A percentile compares a stretch with the other conserved stretches of the same genome.
These are phyloP conservation scores for Lachancea quebecensis DNA, from an alignment of 805 yeast species.

Conservation along the genomic window DNA sequence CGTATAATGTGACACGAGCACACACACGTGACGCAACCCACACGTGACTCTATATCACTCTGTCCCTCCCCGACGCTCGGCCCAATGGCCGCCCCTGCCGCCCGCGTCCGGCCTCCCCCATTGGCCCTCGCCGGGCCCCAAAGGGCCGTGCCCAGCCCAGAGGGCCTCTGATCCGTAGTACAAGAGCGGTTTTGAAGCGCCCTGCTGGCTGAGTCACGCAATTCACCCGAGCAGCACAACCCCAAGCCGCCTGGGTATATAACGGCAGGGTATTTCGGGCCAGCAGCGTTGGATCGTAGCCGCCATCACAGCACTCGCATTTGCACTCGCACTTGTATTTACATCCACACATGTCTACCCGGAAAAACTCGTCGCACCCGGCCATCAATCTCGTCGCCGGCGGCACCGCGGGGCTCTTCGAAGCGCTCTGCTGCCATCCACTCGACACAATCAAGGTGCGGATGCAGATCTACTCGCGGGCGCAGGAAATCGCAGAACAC, in stretches of 20 bases:
- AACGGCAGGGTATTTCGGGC: no score
- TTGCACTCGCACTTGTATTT: background rate
- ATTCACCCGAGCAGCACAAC: background rate
- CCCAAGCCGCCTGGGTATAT: background rate
- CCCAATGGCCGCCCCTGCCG: background rate
- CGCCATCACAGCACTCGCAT: no score
- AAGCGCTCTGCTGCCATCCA: slow-evolving; percentile 98
- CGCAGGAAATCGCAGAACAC: slow-evolving; percentile 38
- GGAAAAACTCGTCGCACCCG: slow-evolving; percentile 35
- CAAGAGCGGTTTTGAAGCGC: background rate
- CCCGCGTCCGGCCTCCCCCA: background rate
- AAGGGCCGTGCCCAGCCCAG: background rate
- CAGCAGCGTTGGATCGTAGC: no score
- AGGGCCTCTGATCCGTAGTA: no score
- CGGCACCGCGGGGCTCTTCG: slow-evolving; percentile 94
- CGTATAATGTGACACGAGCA: no score
- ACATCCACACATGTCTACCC: slow-evolving; percentile 7
- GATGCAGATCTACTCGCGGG: slow-evolving; percentile 81
- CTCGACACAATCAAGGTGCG: slow-evolving; percentile 94
- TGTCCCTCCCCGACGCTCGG: background rate
- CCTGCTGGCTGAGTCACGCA: background rate
- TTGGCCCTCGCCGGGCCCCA: background rate
- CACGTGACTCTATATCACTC: background rate
- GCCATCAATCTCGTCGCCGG: slow-evolving; percentile 79
- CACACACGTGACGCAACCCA: no score